A percentile compares a stretch with the other conserved stretches of the same genome.
phyloP scores from a whole-genome alignment of 352 stramenopile genomes.

The Pythium oligandrum region DNA sequence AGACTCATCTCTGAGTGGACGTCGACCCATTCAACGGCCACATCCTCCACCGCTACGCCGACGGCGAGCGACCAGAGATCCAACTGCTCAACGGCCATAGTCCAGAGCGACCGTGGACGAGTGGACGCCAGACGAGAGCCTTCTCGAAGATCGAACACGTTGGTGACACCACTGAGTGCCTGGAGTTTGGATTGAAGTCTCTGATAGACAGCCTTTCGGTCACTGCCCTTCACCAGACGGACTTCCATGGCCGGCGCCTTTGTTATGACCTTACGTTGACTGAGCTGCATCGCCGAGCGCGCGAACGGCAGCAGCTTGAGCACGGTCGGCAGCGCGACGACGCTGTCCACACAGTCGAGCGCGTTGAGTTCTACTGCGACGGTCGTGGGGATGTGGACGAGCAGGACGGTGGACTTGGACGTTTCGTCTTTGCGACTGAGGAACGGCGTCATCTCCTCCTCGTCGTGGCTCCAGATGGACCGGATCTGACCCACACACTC shows the following conservation, averaged over 20 bases:
- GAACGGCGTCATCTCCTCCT: slow-evolving; percentile 45
- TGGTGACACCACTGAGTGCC: slow-evolving; percentile 43
- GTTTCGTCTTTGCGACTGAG: slow-evolving; percentile 42
- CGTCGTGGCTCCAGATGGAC: slow-evolving; percentile 23
- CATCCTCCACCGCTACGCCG: slow-evolving; percentile 38
- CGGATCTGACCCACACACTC: slow-evolving; percentile 37
- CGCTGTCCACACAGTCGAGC: slow-evolving; percentile 41
- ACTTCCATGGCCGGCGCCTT: slow-evolving; percentile 56
- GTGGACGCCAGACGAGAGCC: not conserved
- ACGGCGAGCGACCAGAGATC: slow-evolving; percentile 56
- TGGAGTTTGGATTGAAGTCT: slow-evolving; percentile 35
- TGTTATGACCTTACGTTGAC: slow-evolving; percentile 9
- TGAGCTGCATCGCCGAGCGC: slow-evolving; percentile 37
- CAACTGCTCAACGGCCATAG: slow-evolving; percentile 45
- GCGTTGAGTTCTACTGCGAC: slow-evolving; percentile 26
- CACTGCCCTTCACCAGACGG: slow-evolving; percentile 34
- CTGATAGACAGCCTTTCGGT: slow-evolving; percentile 21
- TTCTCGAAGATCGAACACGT: slow-evolving; percentile 45
- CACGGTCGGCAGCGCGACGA: slow-evolving; percentile 43
- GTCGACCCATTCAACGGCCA: slow-evolving; percentile 63
- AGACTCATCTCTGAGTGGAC: slow-evolving; percentile 25
- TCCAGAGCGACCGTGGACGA: slow-evolving; percentile 37
- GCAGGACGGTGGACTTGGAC: slow-evolving; percentile 38
- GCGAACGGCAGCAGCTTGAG: slow-evolving; percentile 76
- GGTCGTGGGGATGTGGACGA: slow-evolving; percentile 42